These are phyloP conservation scores for Phytophthora boehmeriae DNA, from an alignment of 352 stramenopile genomes.

Conservation along the genomic window DNA sequence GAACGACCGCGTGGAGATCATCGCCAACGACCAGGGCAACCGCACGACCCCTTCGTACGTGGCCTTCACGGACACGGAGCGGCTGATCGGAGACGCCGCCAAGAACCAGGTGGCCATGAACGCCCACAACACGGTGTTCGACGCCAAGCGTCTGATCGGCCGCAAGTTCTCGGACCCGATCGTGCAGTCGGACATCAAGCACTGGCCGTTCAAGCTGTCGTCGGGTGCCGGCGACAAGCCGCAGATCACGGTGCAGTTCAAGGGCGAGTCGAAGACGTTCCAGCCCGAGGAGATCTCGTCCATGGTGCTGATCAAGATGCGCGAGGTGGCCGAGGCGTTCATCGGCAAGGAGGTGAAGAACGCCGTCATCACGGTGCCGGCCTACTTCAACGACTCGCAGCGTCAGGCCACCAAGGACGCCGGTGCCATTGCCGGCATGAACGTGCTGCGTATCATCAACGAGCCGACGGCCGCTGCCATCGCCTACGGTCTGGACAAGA, in stretches of 20 bases:
- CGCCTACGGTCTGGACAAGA: conserved; percentile 95
- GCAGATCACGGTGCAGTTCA: conserved; percentile 66
- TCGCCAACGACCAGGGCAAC: conserved; percentile 96
- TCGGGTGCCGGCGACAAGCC: conserved; percentile 60
- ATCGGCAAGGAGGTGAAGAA: conserved; percentile 52
- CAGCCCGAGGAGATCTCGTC: conserved; percentile 74
- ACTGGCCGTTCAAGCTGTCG: conserved; percentile 63
- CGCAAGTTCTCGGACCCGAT: conserved; percentile 90
- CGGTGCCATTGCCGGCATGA: conserved; percentile 88
- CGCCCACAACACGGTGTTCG: conserved; percentile 94
- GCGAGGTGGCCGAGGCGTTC: conserved; percentile 54
- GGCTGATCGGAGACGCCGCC: conserved; percentile 93
- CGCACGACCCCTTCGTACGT: conserved; percentile 95
- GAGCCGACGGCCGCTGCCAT: conserved; percentile 93
- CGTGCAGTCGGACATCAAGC: conserved; percentile 80
- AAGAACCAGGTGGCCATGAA: conserved; percentile 94
- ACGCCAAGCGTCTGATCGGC: conserved; percentile 96
- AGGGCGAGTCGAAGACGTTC: conserved; percentile 62
- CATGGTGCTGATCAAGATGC: conserved; percentile 71
- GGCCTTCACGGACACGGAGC: conserved; percentile 93
- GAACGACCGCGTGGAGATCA: conserved; percentile 94
- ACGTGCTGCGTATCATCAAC: conserved; percentile 95
- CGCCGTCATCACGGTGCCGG: conserved; percentile 92
- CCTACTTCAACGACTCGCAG: conserved; percentile 95
- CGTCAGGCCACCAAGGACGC: conserved; percentile 93